These are phyloP conservation scores for Phytophthora gonapodyides DNA, from an alignment of 352 stramenopile genomes.

Conservation along the genomic window DNA sequence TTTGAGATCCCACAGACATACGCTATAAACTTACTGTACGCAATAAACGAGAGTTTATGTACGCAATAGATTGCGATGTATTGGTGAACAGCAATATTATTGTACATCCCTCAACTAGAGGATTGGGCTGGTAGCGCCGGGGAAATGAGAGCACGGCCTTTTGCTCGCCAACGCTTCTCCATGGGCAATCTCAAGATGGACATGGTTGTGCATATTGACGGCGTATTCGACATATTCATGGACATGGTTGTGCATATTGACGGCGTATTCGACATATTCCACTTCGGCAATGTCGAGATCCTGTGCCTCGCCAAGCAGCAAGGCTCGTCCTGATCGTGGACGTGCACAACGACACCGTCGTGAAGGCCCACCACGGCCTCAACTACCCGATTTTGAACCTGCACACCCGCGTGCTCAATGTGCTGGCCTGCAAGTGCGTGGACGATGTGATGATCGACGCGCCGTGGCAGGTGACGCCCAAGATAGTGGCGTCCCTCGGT, in stretches of 20 bases:
- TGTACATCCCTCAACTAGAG: too few relatives aligned
- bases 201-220: slow-evolving; percentile 98
- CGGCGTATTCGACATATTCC: slow-evolving; percentile 99
- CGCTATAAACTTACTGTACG: too few relatives aligned
- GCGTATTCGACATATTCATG: slow-evolving; percentile 98
- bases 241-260: slow-evolving; percentile 98
- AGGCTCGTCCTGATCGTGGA: slow-evolving; percentile 96
- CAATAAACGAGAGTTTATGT: too few relatives aligned
- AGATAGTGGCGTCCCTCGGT: slow-evolving; percentile 95
- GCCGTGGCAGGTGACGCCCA: slow-evolving; percentile 93
- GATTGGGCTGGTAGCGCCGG: too few relatives aligned
- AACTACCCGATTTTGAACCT: slow-evolving; percentile 99
- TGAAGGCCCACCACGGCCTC: slow-evolving; percentile 88
- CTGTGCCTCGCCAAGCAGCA: slow-evolving; percentile 93
- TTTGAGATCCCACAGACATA: too few relatives aligned
- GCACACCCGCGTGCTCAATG: slow-evolving; percentile 97
- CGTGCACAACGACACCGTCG: slow-evolving; percentile 95
- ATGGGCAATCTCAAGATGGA: slow-evolving; percentile 87
- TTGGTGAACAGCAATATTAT: too few relatives aligned
- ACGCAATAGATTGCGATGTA: too few relatives aligned
- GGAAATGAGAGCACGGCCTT: too few relatives aligned
- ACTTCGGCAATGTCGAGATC: slow-evolving; percentile 97
- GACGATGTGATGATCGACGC: slow-evolving; percentile 99
- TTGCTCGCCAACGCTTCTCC: too few relatives aligned
- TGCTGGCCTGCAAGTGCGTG: slow-evolving; percentile 96